Base-by-base conservation (phyloP, 495 filamentous ascomycete species). In the Mytilinidion resinicola region DNA sequence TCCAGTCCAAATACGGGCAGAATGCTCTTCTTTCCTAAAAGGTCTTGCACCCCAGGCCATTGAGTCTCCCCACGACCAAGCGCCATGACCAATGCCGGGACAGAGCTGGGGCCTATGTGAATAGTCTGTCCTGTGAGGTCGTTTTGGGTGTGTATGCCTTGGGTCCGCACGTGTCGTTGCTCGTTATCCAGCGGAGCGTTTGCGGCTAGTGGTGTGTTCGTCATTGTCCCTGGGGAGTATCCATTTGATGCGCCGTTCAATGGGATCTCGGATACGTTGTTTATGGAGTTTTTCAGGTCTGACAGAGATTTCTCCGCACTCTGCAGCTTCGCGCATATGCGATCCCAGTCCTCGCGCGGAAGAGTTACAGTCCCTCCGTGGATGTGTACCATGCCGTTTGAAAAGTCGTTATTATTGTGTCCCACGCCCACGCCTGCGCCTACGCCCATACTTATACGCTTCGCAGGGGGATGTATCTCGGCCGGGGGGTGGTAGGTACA, bases 1-100 rank as follows among this genome's bases (percentile, higher is more conserved):
- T 92, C 88, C 15, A 93, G 80, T 11, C 88, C 89, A 37, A 93
- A 78, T 30, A 91, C 85, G 4, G 88, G 88, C 38, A 90, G 76
- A 70, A 93, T 89, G 61, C 85, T 87, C 51, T 86, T 85, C 64
- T 62, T 66, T 10, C 89, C 83, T 49, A 91, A 67, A 17, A 91
- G 74, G 20, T 74, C 73, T 48, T 72, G 66, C 19, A 74, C 47
- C 17, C 64, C 67, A 14, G 66, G 60, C 54, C 62, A 63, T 36
- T 69, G 64, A 79, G 82, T 37, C 79, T 81, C 36, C 83, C 75
- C 78, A 84, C 77, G 82, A 61, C 75, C 87, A 65, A 82, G 79
- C 75, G 81, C 87, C 70, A 80, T 82, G 66, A 79, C 82, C 50
- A 74, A 78, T n/a, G 80, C 82, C n/a, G 82, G 70, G 0, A 84